Evolutionary conservation across 2,329 filamentous ascomycete genomes (phyloP), one percentile per base, ranked within the genome.

Genomic region (Claviceps capensis): DNA sequence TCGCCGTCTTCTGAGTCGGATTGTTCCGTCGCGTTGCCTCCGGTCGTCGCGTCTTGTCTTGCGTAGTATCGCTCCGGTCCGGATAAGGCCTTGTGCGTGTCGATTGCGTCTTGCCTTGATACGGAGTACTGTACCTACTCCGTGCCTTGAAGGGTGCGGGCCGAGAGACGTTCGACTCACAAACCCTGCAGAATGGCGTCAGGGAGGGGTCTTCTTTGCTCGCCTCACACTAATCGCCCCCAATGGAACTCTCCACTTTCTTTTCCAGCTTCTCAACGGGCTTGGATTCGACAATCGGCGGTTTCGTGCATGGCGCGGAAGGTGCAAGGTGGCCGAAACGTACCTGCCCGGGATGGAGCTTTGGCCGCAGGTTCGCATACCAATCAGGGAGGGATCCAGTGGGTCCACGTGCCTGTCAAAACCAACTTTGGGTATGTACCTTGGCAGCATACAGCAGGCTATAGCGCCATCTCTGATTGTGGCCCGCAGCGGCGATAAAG

Each of bases 141-240:
- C 26, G 13, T 43, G 26, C n/a, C 23, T 23, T 42, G 40, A 30
- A 14, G 17, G 17, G 38, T 47, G 40, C 48, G 43, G 52, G 48
- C 48, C 52, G 48, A 53, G 34, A 17, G 34, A 26, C 37, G 26
- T 44, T 49, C 49, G 52, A 54, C 52, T 54, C 52, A 54, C 52
- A 48, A 54, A 47, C 52, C 52, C 34, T 54, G 52, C 52, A 19
- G 23, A 36, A 49, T 14, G 36, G 50, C 44, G 19, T 37, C 30
- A 14, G 36, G 36, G 36, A 26, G 37, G 36, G 19, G 13, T 30
- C 30, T 34, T 11, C 30, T 34, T 5, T n/a, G 22, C 14, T 46
- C 41, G 49, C 13, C 49, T 50, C 30, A 34, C 30, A 34, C 30
- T 2, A 26, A 44, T 26, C 22, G 13, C 42, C 19, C 9, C 7